Conservation (phyloP, 352 stramenopile species). For the Phytopythium oedochilum region DNA sequence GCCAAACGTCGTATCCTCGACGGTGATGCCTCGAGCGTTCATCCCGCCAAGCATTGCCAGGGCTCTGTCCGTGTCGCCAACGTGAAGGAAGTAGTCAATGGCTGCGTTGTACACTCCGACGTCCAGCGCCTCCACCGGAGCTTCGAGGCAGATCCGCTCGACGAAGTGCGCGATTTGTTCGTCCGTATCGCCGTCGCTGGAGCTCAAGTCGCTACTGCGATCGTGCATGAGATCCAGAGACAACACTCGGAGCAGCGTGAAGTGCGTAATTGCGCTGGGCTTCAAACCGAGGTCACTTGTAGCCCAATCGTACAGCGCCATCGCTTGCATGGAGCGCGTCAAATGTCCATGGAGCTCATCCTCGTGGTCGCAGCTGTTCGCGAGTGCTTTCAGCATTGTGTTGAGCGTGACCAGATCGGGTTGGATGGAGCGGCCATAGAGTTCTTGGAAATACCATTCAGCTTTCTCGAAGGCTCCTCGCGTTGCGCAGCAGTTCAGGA, state of each 20-base stretch:
- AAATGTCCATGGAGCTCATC: conserved; percentile 1
- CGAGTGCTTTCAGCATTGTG: conserved; percentile 41
- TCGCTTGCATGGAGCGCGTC: conserved; percentile 14
- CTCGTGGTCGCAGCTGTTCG: conserved; percentile 11
- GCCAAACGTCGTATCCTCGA: conserved; percentile 42
- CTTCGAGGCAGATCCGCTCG: conserved; percentile 37
- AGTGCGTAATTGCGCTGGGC: conserved; percentile 31
- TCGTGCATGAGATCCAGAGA: conserved; percentile 26
- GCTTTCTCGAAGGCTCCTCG: conserved; percentile 22
- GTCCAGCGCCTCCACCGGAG: conserved; percentile 26
- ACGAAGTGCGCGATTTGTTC: conserved; percentile 31
- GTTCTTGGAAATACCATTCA: conserved; percentile 30
- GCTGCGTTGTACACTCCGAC: conserved; percentile 57
- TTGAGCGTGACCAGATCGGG: conserved; percentile 45
- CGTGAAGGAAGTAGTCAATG: conserved; percentile 54
- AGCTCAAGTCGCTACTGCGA: not conserved
- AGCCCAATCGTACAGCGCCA: conserved; percentile 31
- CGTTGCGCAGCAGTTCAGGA: conserved; percentile 40
- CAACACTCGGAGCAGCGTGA: conserved; percentile 51
- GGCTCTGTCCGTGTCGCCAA: conserved; percentile 35
- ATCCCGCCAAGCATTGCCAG: conserved; percentile 66
- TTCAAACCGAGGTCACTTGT: conserved; percentile 19
- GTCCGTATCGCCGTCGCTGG: not conserved
- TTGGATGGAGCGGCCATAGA: conserved; percentile 18
- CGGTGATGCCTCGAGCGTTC: conserved; percentile 30